phyloP scores from a whole-genome alignment of 2,329 filamentous ascomycete species.

The Sclerotinia spermophila region DNA sequence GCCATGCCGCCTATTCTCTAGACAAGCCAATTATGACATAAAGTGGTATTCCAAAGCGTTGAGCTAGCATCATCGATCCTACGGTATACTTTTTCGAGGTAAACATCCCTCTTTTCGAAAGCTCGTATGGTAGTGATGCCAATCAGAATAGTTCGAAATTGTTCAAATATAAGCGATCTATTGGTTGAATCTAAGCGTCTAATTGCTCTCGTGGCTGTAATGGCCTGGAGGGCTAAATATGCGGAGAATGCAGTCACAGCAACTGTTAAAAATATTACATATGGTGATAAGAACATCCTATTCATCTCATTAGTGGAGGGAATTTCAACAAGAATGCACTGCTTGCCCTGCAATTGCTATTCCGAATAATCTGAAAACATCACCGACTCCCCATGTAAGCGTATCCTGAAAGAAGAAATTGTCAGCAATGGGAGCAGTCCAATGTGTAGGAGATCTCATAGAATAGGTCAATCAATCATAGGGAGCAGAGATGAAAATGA shows the following conservation, averaged over 20 bases:
- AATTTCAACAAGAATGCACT: background rate
- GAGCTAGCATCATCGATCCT: slow-evolving; percentile 64
- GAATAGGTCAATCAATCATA: background rate
- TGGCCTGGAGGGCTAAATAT: slow-evolving; percentile 43
- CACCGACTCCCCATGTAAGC: slow-evolving; percentile 4
- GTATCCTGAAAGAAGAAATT: background rate
- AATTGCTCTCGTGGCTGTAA: slow-evolving; percentile 57
- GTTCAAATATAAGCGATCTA: slow-evolving; percentile 71
- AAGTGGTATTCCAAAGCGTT: slow-evolving; percentile 59
- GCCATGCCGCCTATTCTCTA: slow-evolving; percentile 43
- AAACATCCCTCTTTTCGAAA: slow-evolving; percentile 62
- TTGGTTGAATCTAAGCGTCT: slow-evolving; percentile 72
- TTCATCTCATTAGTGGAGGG: background rate
- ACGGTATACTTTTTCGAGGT: slow-evolving; percentile 63
- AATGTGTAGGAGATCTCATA: too few species aligned
- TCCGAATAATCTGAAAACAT: slow-evolving; percentile 44
- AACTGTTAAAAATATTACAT: slow-evolving; percentile 49
- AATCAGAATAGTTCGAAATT: slow-evolving; percentile 64
- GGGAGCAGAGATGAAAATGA: background rate
- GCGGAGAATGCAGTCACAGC: slow-evolving; percentile 1
- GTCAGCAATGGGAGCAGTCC: background rate
- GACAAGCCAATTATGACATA: slow-evolving; percentile 21
- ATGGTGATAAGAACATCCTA: slow-evolving; percentile 50
- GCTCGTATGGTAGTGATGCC: slow-evolving; percentile 74
- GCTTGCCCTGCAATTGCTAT: slow-evolving; percentile 55